These are phyloP conservation scores for Podosphaera aphanis DNA, from an alignment of 2,329 filamentous ascomycete genomes.

Conservation along the genomic window DNA sequence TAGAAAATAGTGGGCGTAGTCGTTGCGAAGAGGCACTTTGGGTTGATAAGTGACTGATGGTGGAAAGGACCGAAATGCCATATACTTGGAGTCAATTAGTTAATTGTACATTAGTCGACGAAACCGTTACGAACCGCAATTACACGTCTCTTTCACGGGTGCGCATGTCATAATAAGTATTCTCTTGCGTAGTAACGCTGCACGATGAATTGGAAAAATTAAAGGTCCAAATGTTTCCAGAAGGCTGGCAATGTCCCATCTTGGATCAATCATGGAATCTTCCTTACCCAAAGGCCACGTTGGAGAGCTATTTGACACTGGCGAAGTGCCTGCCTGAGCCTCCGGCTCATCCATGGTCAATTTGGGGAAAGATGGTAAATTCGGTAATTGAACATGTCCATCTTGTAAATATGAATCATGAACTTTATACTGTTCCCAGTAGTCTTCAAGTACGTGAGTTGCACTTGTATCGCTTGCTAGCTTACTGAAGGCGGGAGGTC, in stretches of 20 bases:
- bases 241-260: slow-evolving; percentile 55
- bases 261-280: slow-evolving; percentile 61
- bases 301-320: slow-evolving; percentile 36
- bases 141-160: slow-evolving; percentile 65
- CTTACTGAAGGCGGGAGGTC: slow-evolving; percentile 18
- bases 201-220: slow-evolving; percentile 75
- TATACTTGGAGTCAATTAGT: slow-evolving; percentile 39
- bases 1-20: slow-evolving; percentile 65
- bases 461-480: slow-evolving; percentile 42
- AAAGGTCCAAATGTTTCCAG: slow-evolving; percentile 72
- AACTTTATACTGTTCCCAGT: slow-evolving; percentile 46
- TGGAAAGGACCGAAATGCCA: slow-evolving; percentile 76
- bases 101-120: neutral
- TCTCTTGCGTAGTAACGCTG: slow-evolving; percentile 63
- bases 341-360: slow-evolving; percentile 18
- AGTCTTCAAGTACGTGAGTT: slow-evolving; percentile 44
- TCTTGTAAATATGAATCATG: slow-evolving; percentile 6
- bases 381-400: slow-evolving; percentile 12
- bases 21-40: slow-evolving; percentile 36
- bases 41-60: slow-evolving; percentile 51
- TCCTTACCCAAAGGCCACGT: slow-evolving; percentile 33
- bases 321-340: slow-evolving; percentile 31
- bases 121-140: slow-evolving; percentile 43
- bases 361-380: slow-evolving; percentile 20
- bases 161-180: slow-evolving; percentile 71